Base-by-base conservation (phyloP, 306 rosid species). In the Purshia tridentata region DNA sequence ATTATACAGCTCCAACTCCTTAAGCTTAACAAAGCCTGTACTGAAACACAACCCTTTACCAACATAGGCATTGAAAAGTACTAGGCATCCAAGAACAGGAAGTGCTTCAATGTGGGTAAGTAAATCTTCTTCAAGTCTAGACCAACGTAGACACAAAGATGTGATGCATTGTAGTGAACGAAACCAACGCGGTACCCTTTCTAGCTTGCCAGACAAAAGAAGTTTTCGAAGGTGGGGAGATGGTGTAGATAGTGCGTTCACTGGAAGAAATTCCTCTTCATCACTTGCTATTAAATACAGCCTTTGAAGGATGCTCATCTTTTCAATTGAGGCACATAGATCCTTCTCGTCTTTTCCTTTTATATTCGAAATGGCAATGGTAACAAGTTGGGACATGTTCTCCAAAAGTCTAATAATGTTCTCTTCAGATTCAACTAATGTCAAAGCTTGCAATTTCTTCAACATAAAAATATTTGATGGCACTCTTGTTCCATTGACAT, bases 11-110 rank as follows among this genome's bases (percentile, higher is more conserved):
- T 1, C 6, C 55, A 75, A 56, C 5, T 2, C 2, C 5, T 49
- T 66, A 22, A 75, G 78, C 67, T 75, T 75, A 11, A 7, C 5
- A 54, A 74, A 65, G 29, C 78, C 78, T 29, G 15, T n/a, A 1
- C 2, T n/a, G n/a, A n/a, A n/a, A n/a, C n/a, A n/a, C n/a, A n/a
- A n/a, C n/a, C n/a, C n/a, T n/a, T n/a, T n/a, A n/a, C n/a, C n/a
- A n/a, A n/a, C n/a, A n/a, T n/a, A n/a, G n/a, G n/a, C n/a, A n/a
- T n/a, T n/a, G n/a, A n/a, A n/a, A n/a, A n/a, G n/a, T n/a, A n/a
- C n/a, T n/a, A n/a, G n/a, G n/a, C n/a, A n/a, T 50, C 42, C 53
- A 9, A 76, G 19, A 58, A 2, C 1, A 1, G 62, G 69, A 0
- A 76, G 6, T 29, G 22, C 58, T 45, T 62, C 68, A 13, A 67